Conservation (phyloP, 345 rosid species). For the Populus nigra region DNA sequence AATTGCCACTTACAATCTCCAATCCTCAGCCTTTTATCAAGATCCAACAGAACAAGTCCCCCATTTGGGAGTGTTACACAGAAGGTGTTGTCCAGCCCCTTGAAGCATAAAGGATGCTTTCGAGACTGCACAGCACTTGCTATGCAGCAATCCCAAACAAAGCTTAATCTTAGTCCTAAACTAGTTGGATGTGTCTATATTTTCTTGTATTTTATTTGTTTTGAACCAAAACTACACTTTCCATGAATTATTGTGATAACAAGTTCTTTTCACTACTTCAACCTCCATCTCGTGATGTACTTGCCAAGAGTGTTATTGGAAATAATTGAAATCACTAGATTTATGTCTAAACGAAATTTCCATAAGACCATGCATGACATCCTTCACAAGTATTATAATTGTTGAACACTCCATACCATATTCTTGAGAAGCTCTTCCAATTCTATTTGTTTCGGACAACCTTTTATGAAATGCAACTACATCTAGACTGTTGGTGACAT, state of each 20-base stretch:
- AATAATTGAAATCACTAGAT: background rate
- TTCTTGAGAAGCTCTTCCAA: background rate
- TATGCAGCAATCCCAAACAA: background rate
- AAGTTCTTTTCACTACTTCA: background rate
- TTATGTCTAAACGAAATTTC: background rate
- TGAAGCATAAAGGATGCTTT: background rate
- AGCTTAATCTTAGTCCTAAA: background rate
- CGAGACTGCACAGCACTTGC: background rate
- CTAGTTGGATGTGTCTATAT: background rate
- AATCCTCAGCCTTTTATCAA: background rate
- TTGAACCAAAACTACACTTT: background rate
- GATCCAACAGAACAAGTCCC: background rate
- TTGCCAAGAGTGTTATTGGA: background rate
- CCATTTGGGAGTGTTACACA: background rate
- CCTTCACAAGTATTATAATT: background rate
- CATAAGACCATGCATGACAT: background rate
- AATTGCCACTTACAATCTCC: background rate
- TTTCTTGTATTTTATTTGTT: background rate
- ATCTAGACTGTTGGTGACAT: background rate
- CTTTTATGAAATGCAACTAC: background rate
- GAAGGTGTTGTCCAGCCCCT: background rate
- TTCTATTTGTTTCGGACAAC: background rate
- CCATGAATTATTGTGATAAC: background rate
- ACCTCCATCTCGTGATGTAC: background rate
- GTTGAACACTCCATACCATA: background rate